A percentile compares a stretch with the other conserved stretches of the same genome.
phyloP scores from a whole-genome alignment of 1,284 basidiomycete genomes.

The Trichosporon coremiiforme region DNA sequence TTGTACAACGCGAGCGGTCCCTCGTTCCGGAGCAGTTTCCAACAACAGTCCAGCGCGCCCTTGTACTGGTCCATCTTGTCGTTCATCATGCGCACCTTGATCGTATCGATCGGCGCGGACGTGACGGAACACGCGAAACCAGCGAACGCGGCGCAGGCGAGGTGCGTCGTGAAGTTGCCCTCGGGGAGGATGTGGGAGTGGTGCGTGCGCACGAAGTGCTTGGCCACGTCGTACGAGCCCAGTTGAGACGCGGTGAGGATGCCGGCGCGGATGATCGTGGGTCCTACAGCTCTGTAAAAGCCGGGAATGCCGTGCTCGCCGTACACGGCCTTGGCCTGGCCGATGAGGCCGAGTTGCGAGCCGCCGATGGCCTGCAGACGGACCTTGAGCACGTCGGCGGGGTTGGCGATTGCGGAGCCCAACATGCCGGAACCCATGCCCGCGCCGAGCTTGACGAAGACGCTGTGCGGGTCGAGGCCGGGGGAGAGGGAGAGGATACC shows the following conservation, averaged over 20 bases:
- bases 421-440: constrained; percentile 26
- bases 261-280: constrained; percentile 30
- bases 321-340: constrained; percentile 22
- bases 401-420: constrained; percentile 32
- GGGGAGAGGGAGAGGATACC: constrained; percentile 21
- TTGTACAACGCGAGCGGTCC: constrained; percentile 34
- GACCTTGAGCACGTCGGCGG: constrained; percentile 33
- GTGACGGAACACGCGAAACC: constrained; percentile 29
- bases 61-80: constrained; percentile 25
- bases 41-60: constrained; percentile 23
- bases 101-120: constrained; percentile 32
- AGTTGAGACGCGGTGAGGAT: constrained; percentile 33
- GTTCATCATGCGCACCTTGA: constrained; percentile 36
- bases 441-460: constrained; percentile 32
- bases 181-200: constrained; percentile 29
- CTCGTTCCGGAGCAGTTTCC: constrained; percentile 28
- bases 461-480: constrained; percentile 26
- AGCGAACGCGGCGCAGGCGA: constrained; percentile 31
- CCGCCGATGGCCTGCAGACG: constrained; percentile 31
- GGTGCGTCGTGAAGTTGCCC: constrained; percentile 27
- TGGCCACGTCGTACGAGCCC: constrained; percentile 33
- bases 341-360: constrained; percentile 11
- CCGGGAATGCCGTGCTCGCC: constrained; percentile 26
- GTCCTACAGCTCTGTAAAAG: constrained; percentile 28
- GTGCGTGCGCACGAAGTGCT: constrained; percentile 32